Percentiles rank a stretch among this genome's conserved stretches.
Conservation (phyloP, 1,284 basidiomycete species). For the Cutaneotrichosporon sp. region DNA sequence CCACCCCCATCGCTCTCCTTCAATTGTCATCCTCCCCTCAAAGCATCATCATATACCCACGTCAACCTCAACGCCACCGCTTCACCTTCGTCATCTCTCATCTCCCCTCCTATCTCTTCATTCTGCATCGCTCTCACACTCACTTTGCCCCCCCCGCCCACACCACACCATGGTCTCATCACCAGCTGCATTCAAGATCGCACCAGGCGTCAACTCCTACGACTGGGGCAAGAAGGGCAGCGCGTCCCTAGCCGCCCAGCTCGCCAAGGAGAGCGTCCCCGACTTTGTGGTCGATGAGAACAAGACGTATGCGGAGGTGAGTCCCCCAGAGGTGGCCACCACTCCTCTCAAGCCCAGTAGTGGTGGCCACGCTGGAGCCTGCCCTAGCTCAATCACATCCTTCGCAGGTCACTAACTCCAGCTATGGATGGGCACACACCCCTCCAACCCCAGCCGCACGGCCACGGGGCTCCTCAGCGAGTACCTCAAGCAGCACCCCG, state of each 20-base stretch:
- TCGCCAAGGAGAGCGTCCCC: conserved; percentile 52
- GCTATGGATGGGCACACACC: conserved; percentile 99
- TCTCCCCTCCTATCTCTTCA: background rate
- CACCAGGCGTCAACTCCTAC: conserved; percentile 48
- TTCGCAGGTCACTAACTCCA: conserved; percentile 37
- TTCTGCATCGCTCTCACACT: background rate
- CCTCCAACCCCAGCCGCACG: conserved; percentile 73
- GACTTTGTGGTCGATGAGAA: conserved; percentile 55
- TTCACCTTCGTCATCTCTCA: background rate
- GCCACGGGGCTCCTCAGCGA: conserved; percentile 56
- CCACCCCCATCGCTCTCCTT: too few relatives aligned
- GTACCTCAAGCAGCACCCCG: conserved; percentile 61
- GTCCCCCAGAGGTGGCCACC: too few relatives aligned
- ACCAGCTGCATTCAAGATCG: conserved; percentile 40
- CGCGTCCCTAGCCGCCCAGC: conserved; percentile 53
- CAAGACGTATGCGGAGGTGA: conserved; percentile 63
- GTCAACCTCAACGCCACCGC: too few relatives aligned
- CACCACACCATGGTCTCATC: background rate
- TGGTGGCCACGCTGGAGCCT: too few relatives aligned
- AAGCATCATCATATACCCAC: too few relatives aligned
- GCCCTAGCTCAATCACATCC: too few relatives aligned
- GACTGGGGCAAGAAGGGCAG: conserved; percentile 58
- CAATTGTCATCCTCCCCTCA: too few relatives aligned
- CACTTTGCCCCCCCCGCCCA: background rate
- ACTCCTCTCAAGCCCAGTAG: too few relatives aligned